phyloP scores from a whole-genome alignment of 2,329 filamentous ascomycete genomes.

The Emergomyces africanus region DNA sequence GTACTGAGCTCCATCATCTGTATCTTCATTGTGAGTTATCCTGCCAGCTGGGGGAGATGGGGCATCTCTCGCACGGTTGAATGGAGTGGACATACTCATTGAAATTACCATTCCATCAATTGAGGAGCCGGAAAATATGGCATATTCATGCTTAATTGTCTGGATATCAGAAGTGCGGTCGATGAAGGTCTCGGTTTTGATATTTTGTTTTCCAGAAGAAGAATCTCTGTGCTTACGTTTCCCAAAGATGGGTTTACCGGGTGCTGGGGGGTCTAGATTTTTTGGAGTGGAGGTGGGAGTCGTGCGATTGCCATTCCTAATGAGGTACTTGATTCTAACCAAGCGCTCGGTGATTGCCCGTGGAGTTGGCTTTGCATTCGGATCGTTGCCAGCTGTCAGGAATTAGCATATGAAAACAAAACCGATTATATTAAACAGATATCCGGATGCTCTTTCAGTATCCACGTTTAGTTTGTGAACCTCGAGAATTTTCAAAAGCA shows the following conservation, averaged over 20 bases:
- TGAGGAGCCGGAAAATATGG: constrained; percentile 3
- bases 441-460: constrained; percentile 20
- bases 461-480: constrained; percentile 26
- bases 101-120: background rate
- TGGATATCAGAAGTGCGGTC: background rate
- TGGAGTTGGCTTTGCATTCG: constrained; percentile 20
- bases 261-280: constrained; percentile 5
- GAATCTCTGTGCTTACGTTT: constrained; percentile 1
- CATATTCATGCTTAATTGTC: constrained; percentile 9
- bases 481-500: constrained; percentile 29
- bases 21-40: constrained; percentile 11
- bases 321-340: constrained; percentile 18
- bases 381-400: constrained; percentile 9
- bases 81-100: constrained; percentile 6
- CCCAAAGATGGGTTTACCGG: constrained; percentile 4
- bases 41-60: constrained; percentile 11
- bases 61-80: constrained; percentile 14
- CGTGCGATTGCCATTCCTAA: constrained; percentile 6
- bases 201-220: background rate
- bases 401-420: background rate
- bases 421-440: background rate
- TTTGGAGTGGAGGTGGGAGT: constrained; percentile 9
- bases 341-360: constrained; percentile 30
- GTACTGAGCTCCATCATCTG: constrained; percentile 8
- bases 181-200: background rate